Base-by-base conservation (phyloP, 768 basidiomycete genomes). In the Suillus ampliporus region DNA sequence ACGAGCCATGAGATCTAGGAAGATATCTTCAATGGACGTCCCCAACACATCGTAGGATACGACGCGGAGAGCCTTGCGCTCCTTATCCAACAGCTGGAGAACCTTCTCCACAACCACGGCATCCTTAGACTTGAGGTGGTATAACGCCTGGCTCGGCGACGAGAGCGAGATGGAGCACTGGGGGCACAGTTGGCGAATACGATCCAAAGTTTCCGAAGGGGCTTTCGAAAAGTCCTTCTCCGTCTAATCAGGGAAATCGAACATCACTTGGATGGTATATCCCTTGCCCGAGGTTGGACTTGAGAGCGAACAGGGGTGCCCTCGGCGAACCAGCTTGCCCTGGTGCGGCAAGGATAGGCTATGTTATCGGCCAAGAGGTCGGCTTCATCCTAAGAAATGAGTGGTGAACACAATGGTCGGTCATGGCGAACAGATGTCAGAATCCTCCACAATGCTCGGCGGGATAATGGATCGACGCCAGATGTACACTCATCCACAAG, bases 11-110 rank as follows among this genome's bases (percentile, higher is more conserved):
- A 94, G 74, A 43, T 83, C 81, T 21, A 94, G 80, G 77, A 94
- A 94, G 50, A 94, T 89, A 61, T 92, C 90, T 72, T 94, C 92
- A 44, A 94, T 88, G 8, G 90, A 86, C 1, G 91, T 88, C 13
- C 89, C 88, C 23, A 89, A 74, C 26, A 92, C 80, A 60, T 92
- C 88, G 68, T 89, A 90, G 0, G 85, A 86, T 0, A 68, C 68
- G 41, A 91, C 77, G 10, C 71, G 62, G 48, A 80, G 77, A 0
- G 66, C 63, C 9, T 60, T 67, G 41, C 75, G 77, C 40, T 86
- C 79, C 0, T 71, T 63, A 34, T 90, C 86, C 1, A 92, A 74
- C 4, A 86, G 52, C 34, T 80, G 78, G 19, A 92, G 80, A 17
- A 90, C 83, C 31, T 78, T 74, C 47, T 84, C 82, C 3, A 93